phyloP scores from a whole-genome alignment of 2,329 filamentous ascomycete genomes.

The Aspergillus oerlinghausenensis region DNA sequence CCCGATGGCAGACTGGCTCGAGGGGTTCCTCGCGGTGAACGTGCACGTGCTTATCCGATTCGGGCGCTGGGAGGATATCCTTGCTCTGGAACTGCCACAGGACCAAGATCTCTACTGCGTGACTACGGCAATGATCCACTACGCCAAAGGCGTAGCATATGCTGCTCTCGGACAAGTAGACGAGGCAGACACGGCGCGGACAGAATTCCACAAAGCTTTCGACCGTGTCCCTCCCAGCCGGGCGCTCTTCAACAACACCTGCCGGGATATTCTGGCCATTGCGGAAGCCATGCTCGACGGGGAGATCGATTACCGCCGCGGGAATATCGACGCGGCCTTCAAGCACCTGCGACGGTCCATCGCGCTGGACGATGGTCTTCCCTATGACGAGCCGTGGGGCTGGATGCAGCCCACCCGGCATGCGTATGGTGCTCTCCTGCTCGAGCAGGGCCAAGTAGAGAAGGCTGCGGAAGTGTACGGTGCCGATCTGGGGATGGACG shows the following conservation, averaged over 20 bases:
- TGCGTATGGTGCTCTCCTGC: slow-evolving; percentile 63
- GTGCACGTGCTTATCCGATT: slow-evolving; percentile 70
- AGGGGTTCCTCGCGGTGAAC: slow-evolving; percentile 64
- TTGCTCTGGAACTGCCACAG: slow-evolving; percentile 51
- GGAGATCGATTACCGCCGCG: slow-evolving; percentile 66
- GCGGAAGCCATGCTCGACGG: slow-evolving; percentile 64
- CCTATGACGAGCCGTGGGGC: slow-evolving; percentile 71
- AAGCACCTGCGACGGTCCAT: slow-evolving; percentile 55
- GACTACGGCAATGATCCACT: slow-evolving; percentile 64
- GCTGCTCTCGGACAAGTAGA: slow-evolving; percentile 54
- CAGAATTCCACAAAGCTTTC: slow-evolving; percentile 49
- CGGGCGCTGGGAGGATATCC: slow-evolving; percentile 64
- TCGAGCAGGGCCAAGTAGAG: slow-evolving; percentile 60
- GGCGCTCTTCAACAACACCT: slow-evolving; percentile 66
- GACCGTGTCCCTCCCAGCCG: slow-evolving; percentile 54
- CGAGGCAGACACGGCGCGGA: slow-evolving; percentile 51
- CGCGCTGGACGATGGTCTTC: slow-evolving; percentile 56
- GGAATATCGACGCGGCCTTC: slow-evolving; percentile 57
- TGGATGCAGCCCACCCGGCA: slow-evolving; percentile 75
- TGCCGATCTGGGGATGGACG: slow-evolving; percentile 58
- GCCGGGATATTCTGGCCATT: slow-evolving; percentile 58
- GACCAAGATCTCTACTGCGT: slow-evolving; percentile 62
- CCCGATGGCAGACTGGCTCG: slow-evolving; percentile 75
- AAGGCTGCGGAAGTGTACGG: slow-evolving; percentile 56
- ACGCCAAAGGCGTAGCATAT: slow-evolving; percentile 63